Evolutionary conservation across 495 filamentous ascomycete genomes (phyloP), one percentile per base, ranked within the genome.

Genomic region (Penicillium cosmopolitanum): DNA sequence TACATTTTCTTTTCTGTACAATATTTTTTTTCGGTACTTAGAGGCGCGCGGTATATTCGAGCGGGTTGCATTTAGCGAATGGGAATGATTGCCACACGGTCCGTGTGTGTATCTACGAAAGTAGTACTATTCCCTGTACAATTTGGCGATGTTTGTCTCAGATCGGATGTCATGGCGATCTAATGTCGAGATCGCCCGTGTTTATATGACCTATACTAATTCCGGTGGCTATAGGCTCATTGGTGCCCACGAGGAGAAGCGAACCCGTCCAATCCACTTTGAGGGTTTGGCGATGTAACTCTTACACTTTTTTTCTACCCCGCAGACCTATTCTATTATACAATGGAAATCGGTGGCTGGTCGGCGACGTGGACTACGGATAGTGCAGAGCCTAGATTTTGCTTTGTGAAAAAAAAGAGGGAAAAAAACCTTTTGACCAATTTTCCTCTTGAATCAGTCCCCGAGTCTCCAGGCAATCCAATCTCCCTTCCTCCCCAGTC

Each of bases 291-390:
- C 58, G 53, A 62, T 62, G 60, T 62, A 58, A 62, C 55, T 62
- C 51, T 55, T 60, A 55, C 57, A 55, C 44, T 55, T 60, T 42
- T 42, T 51, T 13, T 38, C 43, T 51, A 65, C 62, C 62, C 62
- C 62, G 62, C 62, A 58, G 54, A 53, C 12, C 23, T 28, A 51
- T 57, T 47, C 54, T 23, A 58, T 65, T 65, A 61, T 57, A 65
- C 59, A 65, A 65, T 62, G 36, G 40, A 65, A 65, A 62, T 51
- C 48, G 58, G 55, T 62, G 59, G 63, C 63, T 61, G 58, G 58
- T 8, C 44, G 50, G 40, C 35, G 5, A 54, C 43, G 46, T 51
- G 51, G 51, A 51, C 51, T 53, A 1, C 46, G 46, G 21, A 44
- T 16, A 9, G 15, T 19, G 42, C 16, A 44, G 6, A 44, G 42